Conservation (phyloP, 2,329 filamentous ascomycete genomes). For the Nothophoma quercina region DNA sequence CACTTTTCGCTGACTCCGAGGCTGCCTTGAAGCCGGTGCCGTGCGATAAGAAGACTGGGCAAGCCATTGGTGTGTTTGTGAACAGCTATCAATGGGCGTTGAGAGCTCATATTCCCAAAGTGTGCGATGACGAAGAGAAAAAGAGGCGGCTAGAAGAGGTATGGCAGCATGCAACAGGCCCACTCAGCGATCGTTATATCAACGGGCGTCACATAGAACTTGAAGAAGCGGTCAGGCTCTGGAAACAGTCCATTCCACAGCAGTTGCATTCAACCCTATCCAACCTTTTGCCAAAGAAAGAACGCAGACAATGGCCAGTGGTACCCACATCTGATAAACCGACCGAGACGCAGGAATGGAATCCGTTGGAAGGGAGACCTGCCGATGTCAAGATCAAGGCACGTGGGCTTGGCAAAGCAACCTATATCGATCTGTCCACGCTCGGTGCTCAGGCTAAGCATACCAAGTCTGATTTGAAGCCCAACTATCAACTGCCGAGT, state of each 20-base stretch:
- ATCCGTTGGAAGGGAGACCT: constrained; percentile 25
- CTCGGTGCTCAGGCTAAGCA: not conserved
- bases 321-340: constrained; percentile 28
- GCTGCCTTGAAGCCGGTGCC: constrained; percentile 29
- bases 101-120: constrained; percentile 28
- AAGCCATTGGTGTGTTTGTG: constrained; percentile 44
- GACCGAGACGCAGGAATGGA: constrained; percentile 33
- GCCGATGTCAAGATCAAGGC: constrained; percentile 10
- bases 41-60: constrained; percentile 27
- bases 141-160: constrained; percentile 24
- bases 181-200: constrained; percentile 38
- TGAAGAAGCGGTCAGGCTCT: constrained; percentile 42
- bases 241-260: constrained; percentile 20
- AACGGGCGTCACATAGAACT: constrained; percentile 34
- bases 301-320: constrained; percentile 17
- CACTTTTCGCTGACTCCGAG: constrained; percentile 30
- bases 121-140: constrained; percentile 16
- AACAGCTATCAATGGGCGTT: constrained; percentile 45
- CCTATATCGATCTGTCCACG: constrained; percentile 36
- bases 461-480: not conserved
- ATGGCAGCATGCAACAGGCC: constrained; percentile 40
- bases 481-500: not conserved
- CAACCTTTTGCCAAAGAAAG: not conserved
- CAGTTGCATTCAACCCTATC: not conserved
- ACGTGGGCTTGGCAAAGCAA: constrained; percentile 20